Percentiles rank a stretch among this genome's conserved stretches.
Evolutionary conservation across 75 land plant genomes (phyloP).

Genomic region (Pinus taeda): DNA sequence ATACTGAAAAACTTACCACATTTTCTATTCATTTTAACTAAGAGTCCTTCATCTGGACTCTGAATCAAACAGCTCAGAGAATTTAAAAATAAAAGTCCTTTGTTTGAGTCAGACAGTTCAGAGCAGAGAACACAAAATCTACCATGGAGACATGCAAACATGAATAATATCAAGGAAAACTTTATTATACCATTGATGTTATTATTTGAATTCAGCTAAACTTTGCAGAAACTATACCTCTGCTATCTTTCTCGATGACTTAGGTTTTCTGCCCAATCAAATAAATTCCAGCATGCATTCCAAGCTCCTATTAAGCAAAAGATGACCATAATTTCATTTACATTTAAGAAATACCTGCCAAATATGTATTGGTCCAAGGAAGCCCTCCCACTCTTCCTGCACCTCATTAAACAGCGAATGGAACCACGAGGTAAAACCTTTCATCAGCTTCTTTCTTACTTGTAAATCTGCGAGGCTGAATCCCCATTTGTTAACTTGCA

Average conservation of each 20-base stretch:
- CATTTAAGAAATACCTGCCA: conserved; percentile 67
- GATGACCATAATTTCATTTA: background rate
- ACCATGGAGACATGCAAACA: background rate
- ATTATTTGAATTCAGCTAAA: background rate
- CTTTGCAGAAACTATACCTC: too few relatives aligned
- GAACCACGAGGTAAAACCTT: conserved; percentile 42
- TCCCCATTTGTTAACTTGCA: conserved; percentile 86
- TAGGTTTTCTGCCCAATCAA: background rate
- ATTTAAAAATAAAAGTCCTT: background rate
- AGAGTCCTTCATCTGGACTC: too few relatives aligned
- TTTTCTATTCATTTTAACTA: too few relatives aligned
- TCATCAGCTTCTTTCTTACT: conserved; percentile 39
- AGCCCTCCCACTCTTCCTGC: conserved; percentile 63
- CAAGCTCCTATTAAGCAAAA: background rate
- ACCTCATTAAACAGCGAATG: conserved; percentile 38
- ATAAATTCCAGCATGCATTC: background rate
- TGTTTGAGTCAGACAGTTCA: background rate
- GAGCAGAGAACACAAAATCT: background rate
- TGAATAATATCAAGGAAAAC: background rate
- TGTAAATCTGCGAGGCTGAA: conserved; percentile 77
- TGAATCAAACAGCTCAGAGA: background rate
- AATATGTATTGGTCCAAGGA: conserved; percentile 87
- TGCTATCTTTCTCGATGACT: too few relatives aligned
- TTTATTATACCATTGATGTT: background rate
- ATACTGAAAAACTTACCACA: background rate